phyloP scores from a whole-genome alignment of 805 yeast species.

The Pichia insulana region DNA sequence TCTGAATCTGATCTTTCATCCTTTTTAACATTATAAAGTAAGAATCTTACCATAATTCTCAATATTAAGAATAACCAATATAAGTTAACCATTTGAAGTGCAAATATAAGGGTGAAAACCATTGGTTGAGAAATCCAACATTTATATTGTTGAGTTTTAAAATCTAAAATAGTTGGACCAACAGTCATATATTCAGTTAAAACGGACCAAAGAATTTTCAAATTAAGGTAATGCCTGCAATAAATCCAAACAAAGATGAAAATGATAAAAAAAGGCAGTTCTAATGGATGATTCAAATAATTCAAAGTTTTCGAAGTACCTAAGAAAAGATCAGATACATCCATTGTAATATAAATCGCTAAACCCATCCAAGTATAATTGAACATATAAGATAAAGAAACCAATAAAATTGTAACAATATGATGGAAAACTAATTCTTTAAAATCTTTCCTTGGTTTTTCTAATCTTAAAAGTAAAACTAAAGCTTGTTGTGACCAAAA shows the following conservation, averaged over 20 bases:
- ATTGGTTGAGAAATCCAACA: conserved; percentile 93
- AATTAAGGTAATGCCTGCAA: conserved; percentile 77
- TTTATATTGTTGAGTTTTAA: conserved; percentile 88
- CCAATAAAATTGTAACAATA: conserved; percentile 79
- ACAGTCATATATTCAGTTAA: conserved; percentile 79
- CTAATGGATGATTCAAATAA: conserved; percentile 62
- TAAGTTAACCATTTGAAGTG: conserved; percentile 75
- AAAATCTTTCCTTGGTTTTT: conserved; percentile 92
- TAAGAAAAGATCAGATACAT: conserved; percentile 82
- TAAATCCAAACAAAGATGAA: conserved; percentile 78
- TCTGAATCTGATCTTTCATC: conserved; percentile 91
- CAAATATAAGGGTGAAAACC: conserved; percentile 67
- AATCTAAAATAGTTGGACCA: conserved; percentile 74
- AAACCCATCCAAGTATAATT: conserved; percentile 96
- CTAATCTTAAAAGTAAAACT: conserved; percentile 73
- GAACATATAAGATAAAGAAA: conserved; percentile 81
- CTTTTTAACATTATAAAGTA: conserved; percentile 48
- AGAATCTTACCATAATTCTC: conserved; percentile 63
- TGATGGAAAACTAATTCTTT: conserved; percentile 89
- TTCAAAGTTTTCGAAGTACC: conserved; percentile 80
- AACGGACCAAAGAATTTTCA: conserved; percentile 75
- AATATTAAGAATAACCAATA: conserved; percentile 84
- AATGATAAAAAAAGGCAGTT: conserved; percentile 56
- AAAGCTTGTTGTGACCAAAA: conserved; percentile 97
- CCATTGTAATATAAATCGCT: conserved; percentile 90